phyloP scores from a whole-genome alignment of 2,329 filamentous ascomycete genomes.

The Monilinia laxa region DNA sequence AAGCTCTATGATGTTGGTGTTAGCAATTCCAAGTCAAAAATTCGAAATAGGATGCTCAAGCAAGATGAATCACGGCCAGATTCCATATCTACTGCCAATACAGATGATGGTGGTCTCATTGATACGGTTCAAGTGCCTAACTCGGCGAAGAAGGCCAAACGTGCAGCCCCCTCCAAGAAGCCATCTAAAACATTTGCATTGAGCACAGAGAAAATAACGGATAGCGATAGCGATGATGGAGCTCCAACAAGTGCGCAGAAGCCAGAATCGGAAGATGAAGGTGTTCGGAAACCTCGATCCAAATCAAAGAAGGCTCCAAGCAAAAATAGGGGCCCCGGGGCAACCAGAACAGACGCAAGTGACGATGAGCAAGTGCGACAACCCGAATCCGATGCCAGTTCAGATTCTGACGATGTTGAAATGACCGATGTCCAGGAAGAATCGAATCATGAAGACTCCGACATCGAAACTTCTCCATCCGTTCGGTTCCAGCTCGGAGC shows the following conservation, averaged over 20 bases:
- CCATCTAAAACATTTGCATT: slow-evolving; percentile 1
- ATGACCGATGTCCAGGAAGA: slow-evolving; percentile 3
- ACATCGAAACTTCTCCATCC: slow-evolving; percentile 9
- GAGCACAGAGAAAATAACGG: slow-evolving; percentile 21
- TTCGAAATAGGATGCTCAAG: slow-evolving; percentile 17
- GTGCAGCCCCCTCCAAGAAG: slow-evolving; percentile 2
- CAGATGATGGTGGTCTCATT: not conserved
- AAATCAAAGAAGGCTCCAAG: not conserved
- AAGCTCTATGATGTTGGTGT: slow-evolving; percentile 5
- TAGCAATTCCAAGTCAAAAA: slow-evolving; percentile 16
- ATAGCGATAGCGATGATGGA: slow-evolving; percentile 20
- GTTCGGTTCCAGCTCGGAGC: not conserved
- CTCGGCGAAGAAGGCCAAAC: slow-evolving; percentile 3
- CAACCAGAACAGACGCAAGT: not conserved
- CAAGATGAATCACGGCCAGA: slow-evolving; percentile 5
- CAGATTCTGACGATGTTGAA: slow-evolving; percentile 11
- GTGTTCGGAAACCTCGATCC: not conserved
- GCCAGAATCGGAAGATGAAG: slow-evolving; percentile 9
- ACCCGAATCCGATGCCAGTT: not conserved
- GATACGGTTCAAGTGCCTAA: slow-evolving; percentile 1
- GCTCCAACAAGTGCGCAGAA: slow-evolving; percentile 21
- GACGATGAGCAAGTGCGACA: not conserved
- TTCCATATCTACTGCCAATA: not conserved
- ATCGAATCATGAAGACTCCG: not conserved
- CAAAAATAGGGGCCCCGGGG: not conserved